Evolutionary conservation across 108 stramenopile species (phyloP).

Genomic region (Skeletonema tropicum): DNA sequence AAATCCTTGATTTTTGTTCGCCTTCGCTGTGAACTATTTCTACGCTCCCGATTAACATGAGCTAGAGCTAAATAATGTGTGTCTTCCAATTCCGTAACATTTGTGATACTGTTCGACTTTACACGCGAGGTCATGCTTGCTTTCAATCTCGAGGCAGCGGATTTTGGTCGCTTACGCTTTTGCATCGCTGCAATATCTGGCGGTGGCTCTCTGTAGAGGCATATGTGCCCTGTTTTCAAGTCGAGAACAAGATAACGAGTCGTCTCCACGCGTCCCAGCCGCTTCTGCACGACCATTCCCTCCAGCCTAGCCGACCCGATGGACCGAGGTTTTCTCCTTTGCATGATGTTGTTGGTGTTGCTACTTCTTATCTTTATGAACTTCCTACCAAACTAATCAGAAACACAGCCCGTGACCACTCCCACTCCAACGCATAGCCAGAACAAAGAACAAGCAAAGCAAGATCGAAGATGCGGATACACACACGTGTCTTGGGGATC

Average conservation of each 20-base stretch:
- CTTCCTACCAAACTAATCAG: too few species aligned
- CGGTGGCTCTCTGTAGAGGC: conserved; percentile 31
- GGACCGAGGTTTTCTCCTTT: neutral
- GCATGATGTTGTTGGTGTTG: neutral
- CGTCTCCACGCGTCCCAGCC: conserved; percentile 17
- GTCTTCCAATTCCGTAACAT: neutral
- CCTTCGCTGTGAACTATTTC: neutral
- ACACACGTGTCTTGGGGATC: too few species aligned
- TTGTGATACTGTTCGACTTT: neutral
- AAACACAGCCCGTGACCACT: too few species aligned
- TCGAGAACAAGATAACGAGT: conserved; percentile 39
- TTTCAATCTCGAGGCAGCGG: conserved; percentile 1
- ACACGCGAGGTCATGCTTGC: neutral
- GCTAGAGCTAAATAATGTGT: neutral
- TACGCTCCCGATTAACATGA: conserved; percentile 4
- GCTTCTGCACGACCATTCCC: conserved; percentile 35
- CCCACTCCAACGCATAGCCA: too few species aligned
- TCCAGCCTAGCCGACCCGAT: conserved; percentile 5
- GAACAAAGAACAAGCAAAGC: too few species aligned
- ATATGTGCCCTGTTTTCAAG: conserved; percentile 19
- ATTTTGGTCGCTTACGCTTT: neutral
- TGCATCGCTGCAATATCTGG: conserved; percentile 3
- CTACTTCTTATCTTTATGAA: too few species aligned
- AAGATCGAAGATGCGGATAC: too few species aligned
- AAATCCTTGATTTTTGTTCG: conserved; percentile 4